A percentile compares a stretch with the other conserved stretches of the same genome.
Conservation (phyloP, 805 yeast species). For the Ogataea ganodermae region DNA sequence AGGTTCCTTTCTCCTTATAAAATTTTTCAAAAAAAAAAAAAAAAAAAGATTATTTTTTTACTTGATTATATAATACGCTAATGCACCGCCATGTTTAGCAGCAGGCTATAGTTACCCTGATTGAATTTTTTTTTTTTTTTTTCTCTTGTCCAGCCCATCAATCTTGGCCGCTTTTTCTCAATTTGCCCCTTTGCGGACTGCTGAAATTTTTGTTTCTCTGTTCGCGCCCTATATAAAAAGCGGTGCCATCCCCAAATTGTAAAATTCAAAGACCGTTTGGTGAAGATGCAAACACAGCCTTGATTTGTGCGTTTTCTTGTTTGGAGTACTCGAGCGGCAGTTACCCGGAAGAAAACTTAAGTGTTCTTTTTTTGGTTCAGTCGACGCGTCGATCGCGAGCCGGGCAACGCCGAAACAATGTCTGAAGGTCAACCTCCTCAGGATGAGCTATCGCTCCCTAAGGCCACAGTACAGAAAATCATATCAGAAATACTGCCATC, state of each 20-base stretch:
- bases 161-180: constrained; percentile 2
- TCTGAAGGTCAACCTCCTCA: constrained; percentile 26
- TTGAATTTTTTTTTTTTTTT: neutral
- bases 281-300: constrained; percentile 4
- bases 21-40: constrained; percentile 15
- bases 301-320: neutral
- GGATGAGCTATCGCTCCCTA: constrained; percentile 41
- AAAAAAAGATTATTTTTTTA: neutral
- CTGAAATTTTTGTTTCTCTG: constrained; percentile 3
- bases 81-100: constrained; percentile 14
- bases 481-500: constrained; percentile 85
- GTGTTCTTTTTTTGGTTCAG: neutral
- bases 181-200: constrained; percentile 4
- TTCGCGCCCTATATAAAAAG: constrained; percentile 8
- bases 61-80: neutral
- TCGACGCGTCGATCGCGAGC: constrained; percentile 5
- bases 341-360: constrained; percentile 1
- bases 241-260: constrained; percentile 9
- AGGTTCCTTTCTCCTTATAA: constrained; percentile 5
- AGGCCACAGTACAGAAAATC: constrained; percentile 94
- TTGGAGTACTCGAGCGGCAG: neutral
- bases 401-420: constrained; percentile 14
- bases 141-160: neutral
- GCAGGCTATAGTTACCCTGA: neutral
- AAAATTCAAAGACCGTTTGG: neutral